Conservation (phyloP, 2,329 filamentous ascomycete species). For the Alternaria triticina region DNA sequence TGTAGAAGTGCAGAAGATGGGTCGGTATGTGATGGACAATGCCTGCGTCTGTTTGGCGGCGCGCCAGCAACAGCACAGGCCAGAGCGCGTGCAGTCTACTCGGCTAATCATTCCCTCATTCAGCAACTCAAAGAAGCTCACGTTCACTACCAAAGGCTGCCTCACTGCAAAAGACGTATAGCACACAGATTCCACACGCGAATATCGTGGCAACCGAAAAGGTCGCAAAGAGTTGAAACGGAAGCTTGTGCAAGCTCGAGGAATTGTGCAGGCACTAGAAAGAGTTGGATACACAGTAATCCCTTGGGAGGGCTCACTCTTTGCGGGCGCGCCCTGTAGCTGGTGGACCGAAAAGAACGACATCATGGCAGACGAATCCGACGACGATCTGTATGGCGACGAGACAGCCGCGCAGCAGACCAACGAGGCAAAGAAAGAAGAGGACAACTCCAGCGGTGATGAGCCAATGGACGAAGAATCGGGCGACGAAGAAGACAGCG, state of each 20-base stretch:
- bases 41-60: conserved; percentile 7
- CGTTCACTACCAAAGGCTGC: background rate
- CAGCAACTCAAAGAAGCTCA: conserved; percentile 14
- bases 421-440: conserved; percentile 34
- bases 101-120: conserved; percentile 28
- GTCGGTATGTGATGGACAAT: background rate
- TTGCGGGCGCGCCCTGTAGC: background rate
- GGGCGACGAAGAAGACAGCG: conserved; percentile 55
- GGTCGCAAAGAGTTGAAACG: no score
- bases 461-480: conserved; percentile 56
- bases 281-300: background rate
- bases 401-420: conserved; percentile 31
- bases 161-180: background rate
- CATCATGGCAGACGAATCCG: conserved; percentile 59
- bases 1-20: background rate
- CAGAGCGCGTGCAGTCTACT: conserved; percentile 24
- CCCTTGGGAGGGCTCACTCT: background rate
- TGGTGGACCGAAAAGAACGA: background rate
- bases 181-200: background rate
- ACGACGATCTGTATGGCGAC: conserved; percentile 59
- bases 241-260: background rate
- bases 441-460: conserved; percentile 46
- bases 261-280: background rate
- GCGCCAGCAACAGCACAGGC: conserved; percentile 20
- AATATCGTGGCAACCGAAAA: background rate